Evolutionary conservation across 202 grass and related monocot species (phyloP).

Genomic region (Schoenoplectus tabernaemontani): DNA sequence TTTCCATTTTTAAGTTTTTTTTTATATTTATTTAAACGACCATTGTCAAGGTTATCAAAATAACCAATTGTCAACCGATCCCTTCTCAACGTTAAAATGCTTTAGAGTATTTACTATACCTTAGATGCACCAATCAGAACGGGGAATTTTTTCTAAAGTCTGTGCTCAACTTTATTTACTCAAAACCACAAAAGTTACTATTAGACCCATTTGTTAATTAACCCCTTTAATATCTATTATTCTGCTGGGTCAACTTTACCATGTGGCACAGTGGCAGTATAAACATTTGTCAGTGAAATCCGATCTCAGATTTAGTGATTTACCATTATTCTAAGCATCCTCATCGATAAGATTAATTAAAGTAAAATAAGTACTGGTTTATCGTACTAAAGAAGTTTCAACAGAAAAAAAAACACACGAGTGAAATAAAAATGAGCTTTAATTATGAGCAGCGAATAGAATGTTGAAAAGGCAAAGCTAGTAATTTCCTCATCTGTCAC

Average conservation of each 20-base stretch:
- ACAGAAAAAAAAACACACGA: too few relatives aligned
- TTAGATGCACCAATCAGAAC: too few relatives aligned
- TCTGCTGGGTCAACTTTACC: slow-evolving; percentile 14
- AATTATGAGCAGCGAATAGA: too few relatives aligned
- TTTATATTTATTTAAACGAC: too few relatives aligned
- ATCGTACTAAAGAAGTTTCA: not conserved
- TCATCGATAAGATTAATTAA: not conserved
- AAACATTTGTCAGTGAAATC: not conserved
- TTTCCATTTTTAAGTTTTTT: too few relatives aligned
- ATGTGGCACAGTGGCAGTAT: slow-evolving; percentile 6
- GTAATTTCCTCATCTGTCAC: not conserved
- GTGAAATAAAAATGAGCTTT: not conserved
- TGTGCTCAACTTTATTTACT: not conserved
- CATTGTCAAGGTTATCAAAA: too few relatives aligned
- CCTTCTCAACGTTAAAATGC: too few relatives aligned
- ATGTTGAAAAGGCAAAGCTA: too few relatives aligned
- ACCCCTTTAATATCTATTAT: not conserved
- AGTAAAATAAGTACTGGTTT: not conserved
- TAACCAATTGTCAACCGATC: too few relatives aligned
- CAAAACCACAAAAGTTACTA: not conserved
- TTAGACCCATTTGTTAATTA: not conserved
- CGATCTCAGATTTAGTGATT: slow-evolving; percentile 9
- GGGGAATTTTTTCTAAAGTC: not conserved
- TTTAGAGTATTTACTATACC: too few relatives aligned
- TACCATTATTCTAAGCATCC: not conserved